Base-by-base conservation (phyloP, 2,329 filamentous ascomycete genomes). In the Epichloe festucae region DNA sequence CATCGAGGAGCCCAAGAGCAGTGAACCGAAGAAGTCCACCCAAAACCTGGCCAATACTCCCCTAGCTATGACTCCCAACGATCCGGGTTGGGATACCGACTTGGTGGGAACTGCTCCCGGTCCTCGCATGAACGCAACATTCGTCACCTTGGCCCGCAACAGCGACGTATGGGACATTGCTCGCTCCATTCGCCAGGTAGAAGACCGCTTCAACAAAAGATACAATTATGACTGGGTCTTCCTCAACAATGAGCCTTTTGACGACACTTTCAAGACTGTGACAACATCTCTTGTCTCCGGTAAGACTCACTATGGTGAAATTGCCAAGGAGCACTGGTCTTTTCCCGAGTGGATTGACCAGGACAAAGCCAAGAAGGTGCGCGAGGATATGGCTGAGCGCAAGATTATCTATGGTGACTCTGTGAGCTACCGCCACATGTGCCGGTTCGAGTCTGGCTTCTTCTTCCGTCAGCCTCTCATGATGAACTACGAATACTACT, bases 171-270 rank as follows among this genome's bases (percentile, higher is more conserved):
- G 93, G 93, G 93, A 98, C 48, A 95, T 98, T 64, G 87, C 89
- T 55, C 82, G 89, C 63, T 96, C 90, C 12, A 98, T 98, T 64
- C 88, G 93, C 52, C 88, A 95, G 65, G 83, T 98, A 52, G 93
- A 98, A 71, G 93, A 98, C 69, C 87, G 93, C 64, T 98, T 98
- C 81, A 98, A 98, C 74, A 82, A 83, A 63, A 87, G 91, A 62
- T 97, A 87, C 74, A 84, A 95, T 74, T 98, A 98, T 71, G 91
- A 97, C 67, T 98, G 94, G 94, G 91, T 98, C 50, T 98, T 98
- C 73, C 75, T 98, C 55, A 98, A 98, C 70, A 93, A 98, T 66
- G 82, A 90, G 67, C 87, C 89, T 0, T 98, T 98, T 63, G 87
- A 95, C 65, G 86, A 87, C 3, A 83, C 82, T 10, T 98, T 98